Evolutionary conservation across 768 basidiomycete species (phyloP).

Genomic region (Tubosaeta sp.): DNA sequence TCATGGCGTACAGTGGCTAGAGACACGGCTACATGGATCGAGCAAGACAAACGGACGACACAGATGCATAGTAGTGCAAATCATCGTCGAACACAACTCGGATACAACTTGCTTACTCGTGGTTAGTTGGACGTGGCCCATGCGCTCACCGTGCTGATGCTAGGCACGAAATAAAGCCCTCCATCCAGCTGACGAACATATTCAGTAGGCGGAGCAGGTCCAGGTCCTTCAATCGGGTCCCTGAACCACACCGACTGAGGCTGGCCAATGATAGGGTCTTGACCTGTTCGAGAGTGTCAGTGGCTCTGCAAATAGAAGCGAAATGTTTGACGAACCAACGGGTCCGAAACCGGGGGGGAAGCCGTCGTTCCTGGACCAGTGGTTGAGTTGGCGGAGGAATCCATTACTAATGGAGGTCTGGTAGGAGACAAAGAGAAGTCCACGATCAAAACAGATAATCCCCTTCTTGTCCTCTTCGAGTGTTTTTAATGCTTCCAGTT

Average conservation of each 20-base stretch:
- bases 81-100: too few relatives aligned
- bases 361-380: constrained; percentile 18
- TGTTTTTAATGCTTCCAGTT: neutral
- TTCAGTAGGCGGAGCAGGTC: too few relatives aligned
- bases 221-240: neutral
- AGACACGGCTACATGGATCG: too few relatives aligned
- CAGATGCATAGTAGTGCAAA: too few relatives aligned
- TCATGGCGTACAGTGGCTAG: too few relatives aligned
- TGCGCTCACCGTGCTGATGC: constrained; percentile 22
- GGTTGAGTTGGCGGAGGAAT: constrained; percentile 28
- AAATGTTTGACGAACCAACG: constrained; percentile 9
- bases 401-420: constrained; percentile 36
- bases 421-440: constrained; percentile 34
- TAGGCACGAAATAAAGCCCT: constrained; percentile 52
- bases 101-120: too few relatives aligned
- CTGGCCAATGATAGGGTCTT: constrained; percentile 25
- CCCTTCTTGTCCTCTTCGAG: neutral
- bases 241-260: neutral
- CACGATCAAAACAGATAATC: neutral
- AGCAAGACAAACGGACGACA: too few relatives aligned
- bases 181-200: constrained; percentile 30
- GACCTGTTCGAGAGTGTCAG: constrained; percentile 10
- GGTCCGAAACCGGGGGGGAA: constrained; percentile 19
- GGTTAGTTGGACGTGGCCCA: too few relatives aligned
- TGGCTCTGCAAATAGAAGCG: neutral